Conservation (phyloP, 2,329 filamentous ascomycete species). For the Aureobasidium melanogenum region DNA sequence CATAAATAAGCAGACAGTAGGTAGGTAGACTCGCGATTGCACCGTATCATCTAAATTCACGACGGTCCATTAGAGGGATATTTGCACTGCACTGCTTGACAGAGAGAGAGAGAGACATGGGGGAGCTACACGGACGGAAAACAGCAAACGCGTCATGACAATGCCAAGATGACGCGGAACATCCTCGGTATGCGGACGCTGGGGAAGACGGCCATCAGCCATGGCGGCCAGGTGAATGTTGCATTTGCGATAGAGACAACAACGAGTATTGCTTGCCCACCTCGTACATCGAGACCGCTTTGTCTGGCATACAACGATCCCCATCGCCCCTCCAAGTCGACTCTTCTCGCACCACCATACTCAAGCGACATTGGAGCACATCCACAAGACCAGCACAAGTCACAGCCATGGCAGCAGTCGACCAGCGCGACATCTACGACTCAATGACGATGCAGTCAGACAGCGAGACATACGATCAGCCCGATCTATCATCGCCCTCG, state of each 20-base stretch:
- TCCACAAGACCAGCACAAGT: not conserved
- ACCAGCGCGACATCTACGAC: conserved; percentile 53
- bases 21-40: not conserved
- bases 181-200: not conserved
- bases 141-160: not conserved
- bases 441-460: conserved; percentile 74
- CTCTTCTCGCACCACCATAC: too few species aligned
- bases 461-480: conserved; percentile 69
- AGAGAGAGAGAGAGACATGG: not conserved
- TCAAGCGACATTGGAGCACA: not conserved
- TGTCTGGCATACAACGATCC: not conserved
- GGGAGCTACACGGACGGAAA: not conserved
- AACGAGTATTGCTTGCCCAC: not conserved
- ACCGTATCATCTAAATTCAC: not conserved
- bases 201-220: not conserved
- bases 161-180: not conserved
- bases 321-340: not conserved
- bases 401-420: conserved; percentile 37
- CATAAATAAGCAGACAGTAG: not conserved
- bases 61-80: not conserved
- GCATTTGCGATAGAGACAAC: not conserved
- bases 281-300: too few species aligned
- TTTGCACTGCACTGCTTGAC: too few species aligned
- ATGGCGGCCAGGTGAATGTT: not conserved
- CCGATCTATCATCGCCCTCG: conserved; percentile 49